Evolutionary conservation across 257 asterid genomes (phyloP).

Genomic region (Solanum infundibuliforme): DNA sequence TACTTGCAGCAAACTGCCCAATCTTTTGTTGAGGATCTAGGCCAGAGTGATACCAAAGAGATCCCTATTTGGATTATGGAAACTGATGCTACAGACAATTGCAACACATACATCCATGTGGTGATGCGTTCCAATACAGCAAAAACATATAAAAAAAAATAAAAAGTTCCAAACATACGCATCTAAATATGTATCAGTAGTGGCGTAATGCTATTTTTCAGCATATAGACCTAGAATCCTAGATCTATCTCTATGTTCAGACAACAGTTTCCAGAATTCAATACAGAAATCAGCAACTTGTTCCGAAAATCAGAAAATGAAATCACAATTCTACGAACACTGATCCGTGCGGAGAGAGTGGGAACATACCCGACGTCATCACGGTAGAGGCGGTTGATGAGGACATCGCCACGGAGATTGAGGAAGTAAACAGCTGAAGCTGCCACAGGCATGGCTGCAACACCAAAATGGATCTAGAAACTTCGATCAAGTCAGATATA

Average conservation of each 20-base stretch:
- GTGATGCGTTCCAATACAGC: background rate
- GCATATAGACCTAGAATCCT: background rate
- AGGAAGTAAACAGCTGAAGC: slow-evolving; percentile 96
- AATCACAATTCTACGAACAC: background rate
- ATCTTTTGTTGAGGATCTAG: background rate
- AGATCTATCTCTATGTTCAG: background rate
- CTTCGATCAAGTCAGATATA: background rate
- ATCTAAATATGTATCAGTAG: background rate
- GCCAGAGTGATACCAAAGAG: background rate
- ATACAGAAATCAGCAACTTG: background rate
- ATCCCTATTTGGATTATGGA: background rate
- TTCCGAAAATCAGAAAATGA: background rate
- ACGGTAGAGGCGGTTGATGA: slow-evolving; percentile 97
- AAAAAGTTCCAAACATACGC: background rate
- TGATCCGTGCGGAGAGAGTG: background rate
- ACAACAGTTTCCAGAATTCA: background rate
- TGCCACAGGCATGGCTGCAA: slow-evolving; percentile 82
- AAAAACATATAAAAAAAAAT: background rate
- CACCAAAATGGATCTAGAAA: slow-evolving; percentile 1
- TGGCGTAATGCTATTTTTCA: background rate
- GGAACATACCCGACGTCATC: slow-evolving; percentile 85
- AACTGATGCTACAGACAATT: background rate
- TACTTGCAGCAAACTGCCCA: background rate
- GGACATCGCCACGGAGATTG: slow-evolving; percentile 98
- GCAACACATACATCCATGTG: background rate